Conservation (phyloP, 2,329 filamentous ascomycete species). For the Ilyonectria sp. region DNA sequence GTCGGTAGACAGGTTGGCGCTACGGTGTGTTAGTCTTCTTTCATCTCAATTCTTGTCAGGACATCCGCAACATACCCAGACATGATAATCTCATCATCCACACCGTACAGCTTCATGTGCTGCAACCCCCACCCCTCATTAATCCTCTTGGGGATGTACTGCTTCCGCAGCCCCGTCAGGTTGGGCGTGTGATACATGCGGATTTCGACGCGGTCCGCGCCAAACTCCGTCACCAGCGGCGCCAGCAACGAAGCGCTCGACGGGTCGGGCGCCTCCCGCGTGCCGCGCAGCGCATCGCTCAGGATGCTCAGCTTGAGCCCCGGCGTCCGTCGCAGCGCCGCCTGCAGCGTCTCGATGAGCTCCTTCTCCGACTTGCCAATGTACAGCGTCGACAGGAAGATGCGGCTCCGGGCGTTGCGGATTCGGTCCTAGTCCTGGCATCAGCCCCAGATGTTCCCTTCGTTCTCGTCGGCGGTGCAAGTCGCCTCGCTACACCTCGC, state of each 20-base stretch:
- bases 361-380: slow-evolving; percentile 95
- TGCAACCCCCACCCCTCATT: slow-evolving; percentile 99
- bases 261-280: slow-evolving; percentile 86
- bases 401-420: slow-evolving; percentile 79
- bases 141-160: slow-evolving; percentile 87
- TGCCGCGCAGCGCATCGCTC: slow-evolving; percentile 92
- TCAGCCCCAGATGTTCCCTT: slow-evolving; percentile 26
- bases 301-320: slow-evolving; percentile 88
- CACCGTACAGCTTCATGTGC: slow-evolving; percentile 98
- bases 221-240: slow-evolving; percentile 88
- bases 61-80: slow-evolving; percentile 74
- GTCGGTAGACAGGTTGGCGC: slow-evolving; percentile 89
- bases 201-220: slow-evolving; percentile 86
- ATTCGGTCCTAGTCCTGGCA: slow-evolving; percentile 78
- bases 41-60: neutral
- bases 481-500: no score
- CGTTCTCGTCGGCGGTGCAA: neutral
- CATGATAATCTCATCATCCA: slow-evolving; percentile 96
- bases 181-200: slow-evolving; percentile 99
- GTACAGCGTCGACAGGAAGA: slow-evolving; percentile 97
- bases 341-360: slow-evolving; percentile 83
- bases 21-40: slow-evolving; percentile 44
- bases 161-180: slow-evolving; percentile 87
- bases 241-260: slow-evolving; percentile 92
- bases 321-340: slow-evolving; percentile 82